Percentiles rank a stretch among this genome's conserved stretches.
Conservation (phyloP, 176 grass and related monocot genomes). For the Miscanthus lutarioriparius region DNA sequence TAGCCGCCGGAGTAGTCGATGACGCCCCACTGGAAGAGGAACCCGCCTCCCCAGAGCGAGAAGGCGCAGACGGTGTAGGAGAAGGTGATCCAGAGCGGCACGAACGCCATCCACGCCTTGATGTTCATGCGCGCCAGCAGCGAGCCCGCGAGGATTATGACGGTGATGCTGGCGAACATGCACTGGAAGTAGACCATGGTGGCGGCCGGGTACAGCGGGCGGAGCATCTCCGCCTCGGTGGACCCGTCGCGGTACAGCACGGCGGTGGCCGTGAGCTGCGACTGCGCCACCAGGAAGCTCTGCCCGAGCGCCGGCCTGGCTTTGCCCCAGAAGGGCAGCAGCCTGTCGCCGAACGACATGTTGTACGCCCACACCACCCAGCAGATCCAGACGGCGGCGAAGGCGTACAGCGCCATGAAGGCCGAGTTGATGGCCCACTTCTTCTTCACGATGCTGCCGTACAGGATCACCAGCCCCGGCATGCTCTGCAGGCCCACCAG, state of each 20-base stretch:
- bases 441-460: conserved; percentile 88
- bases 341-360: conserved; percentile 62
- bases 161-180: conserved; percentile 61
- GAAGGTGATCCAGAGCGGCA: conserved; percentile 70
- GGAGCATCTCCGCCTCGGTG: conserved; percentile 28
- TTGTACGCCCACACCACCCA: conserved; percentile 65
- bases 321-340: conserved; percentile 80
- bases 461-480: conserved; percentile 69
- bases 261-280: conserved; percentile 45
- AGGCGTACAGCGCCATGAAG: conserved; percentile 81
- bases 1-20: conserved; percentile 79
- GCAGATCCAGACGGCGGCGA: conserved; percentile 60
- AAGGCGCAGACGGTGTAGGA: conserved; percentile 66
- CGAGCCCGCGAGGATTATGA: conserved; percentile 64
- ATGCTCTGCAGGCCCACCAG: conserved; percentile 61
- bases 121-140: conserved; percentile 74
- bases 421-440: conserved; percentile 86
- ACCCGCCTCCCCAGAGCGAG: conserved; percentile 67
- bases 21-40: conserved; percentile 77
- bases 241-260: conserved; percentile 8
- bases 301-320: conserved; percentile 40
- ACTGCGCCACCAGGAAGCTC: conserved; percentile 45
- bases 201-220: conserved; percentile 49
- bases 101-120: conserved; percentile 73
- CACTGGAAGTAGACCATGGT: conserved; percentile 70